Percentiles rank a stretch among this genome's conserved stretches.
phyloP scores from a whole-genome alignment of 345 rosid species.

The Melaleuca quinquenervia region DNA sequence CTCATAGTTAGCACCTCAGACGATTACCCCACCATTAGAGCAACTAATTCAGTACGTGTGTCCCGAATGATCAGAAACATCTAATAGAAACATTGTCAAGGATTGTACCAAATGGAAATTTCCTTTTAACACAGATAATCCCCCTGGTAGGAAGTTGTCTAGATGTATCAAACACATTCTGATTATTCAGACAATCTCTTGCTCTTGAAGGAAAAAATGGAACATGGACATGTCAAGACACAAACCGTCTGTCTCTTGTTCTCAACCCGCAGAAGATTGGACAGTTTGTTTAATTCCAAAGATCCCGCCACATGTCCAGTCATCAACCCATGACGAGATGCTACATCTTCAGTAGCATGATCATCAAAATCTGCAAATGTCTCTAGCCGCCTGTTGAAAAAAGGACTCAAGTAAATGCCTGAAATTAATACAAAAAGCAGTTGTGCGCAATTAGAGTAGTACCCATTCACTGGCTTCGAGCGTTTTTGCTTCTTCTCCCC shows the following conservation, averaged over 20 bases:
- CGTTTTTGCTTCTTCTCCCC: constrained; percentile 37
- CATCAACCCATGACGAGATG: constrained; percentile 7
- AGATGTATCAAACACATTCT: background rate
- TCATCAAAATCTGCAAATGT: constrained; percentile 77
- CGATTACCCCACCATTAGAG: background rate
- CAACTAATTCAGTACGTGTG: background rate
- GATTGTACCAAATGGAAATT: background rate
- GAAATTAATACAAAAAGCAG: background rate
- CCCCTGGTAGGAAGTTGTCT: background rate
- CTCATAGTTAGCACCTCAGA: too few relatives aligned
- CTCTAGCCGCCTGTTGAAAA: constrained; percentile 54
- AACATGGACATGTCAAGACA: background rate
- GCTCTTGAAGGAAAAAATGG: background rate
- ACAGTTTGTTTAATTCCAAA: constrained; percentile 26
- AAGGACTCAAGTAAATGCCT: background rate
- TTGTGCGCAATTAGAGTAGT: background rate
- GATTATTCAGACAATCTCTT: background rate
- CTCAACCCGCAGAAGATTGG: constrained; percentile 36
- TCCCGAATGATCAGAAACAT: background rate
- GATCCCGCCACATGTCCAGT: constrained; percentile 10
- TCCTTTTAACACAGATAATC: background rate
- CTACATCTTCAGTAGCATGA: constrained; percentile 36
- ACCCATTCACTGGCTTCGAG: constrained; percentile 53
- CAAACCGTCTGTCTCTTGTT: constrained; percentile 55
- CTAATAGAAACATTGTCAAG: background rate